These are phyloP conservation scores for Obba rivulosa DNA, from an alignment of 768 basidiomycete genomes.

Conservation along the genomic window DNA sequence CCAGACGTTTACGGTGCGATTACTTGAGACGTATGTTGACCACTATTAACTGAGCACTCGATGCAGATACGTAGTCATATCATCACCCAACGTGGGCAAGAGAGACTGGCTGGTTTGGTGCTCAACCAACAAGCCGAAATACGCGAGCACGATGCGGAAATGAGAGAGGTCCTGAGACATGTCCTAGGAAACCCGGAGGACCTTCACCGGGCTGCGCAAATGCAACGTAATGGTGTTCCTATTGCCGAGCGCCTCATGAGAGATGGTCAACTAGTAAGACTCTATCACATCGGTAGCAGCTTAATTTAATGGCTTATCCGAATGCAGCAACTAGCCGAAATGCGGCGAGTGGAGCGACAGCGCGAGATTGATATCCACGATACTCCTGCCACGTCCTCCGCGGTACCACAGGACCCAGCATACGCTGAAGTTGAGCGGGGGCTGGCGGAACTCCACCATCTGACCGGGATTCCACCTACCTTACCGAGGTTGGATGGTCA, in stretches of 20 bases:
- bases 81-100: background rate
- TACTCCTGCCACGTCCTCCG: conserved; percentile 22
- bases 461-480: conserved; percentile 49
- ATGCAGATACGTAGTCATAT: background rate
- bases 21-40: background rate
- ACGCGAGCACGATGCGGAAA: background rate
- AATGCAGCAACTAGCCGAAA: conserved; percentile 1
- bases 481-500: conserved; percentile 51
- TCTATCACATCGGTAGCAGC: conserved; percentile 1
- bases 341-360: conserved; percentile 1
- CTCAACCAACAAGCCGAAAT: background rate
- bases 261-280: conserved; percentile 41
- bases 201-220: background rate
- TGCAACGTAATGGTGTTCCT: conserved; percentile 7
- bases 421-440: conserved; percentile 39
- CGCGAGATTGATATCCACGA: conserved; percentile 8
- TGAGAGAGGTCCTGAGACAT: background rate
- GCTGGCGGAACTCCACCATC: conserved; percentile 40
- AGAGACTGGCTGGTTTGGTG: background rate
- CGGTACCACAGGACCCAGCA: background rate
- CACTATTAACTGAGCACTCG: background rate
- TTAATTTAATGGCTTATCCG: background rate
- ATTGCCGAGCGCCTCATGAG: conserved; percentile 46
- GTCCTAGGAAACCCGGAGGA: background rate
- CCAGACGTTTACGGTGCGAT: background rate